phyloP scores from a whole-genome alignment of 2,329 filamentous ascomycete species.

The Diplocarpon mali region DNA sequence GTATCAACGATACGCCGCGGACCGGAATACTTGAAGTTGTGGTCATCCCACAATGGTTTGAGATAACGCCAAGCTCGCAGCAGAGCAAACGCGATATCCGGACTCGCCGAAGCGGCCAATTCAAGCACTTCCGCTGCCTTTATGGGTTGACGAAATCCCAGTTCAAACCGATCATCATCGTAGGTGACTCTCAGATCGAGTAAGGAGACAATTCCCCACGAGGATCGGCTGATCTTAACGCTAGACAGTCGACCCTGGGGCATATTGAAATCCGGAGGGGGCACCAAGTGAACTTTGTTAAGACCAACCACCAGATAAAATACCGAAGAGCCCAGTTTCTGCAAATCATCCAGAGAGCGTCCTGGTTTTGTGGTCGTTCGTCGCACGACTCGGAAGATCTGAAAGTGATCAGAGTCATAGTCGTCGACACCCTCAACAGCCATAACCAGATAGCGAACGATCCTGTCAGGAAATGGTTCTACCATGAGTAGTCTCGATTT shows the following conservation, averaged over 20 bases:
- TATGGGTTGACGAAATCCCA: conserved; percentile 50
- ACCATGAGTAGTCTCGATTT: conserved; percentile 40
- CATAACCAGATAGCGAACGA: conserved; percentile 50
- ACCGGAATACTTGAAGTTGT: conserved; percentile 51
- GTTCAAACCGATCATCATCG: conserved; percentile 53
- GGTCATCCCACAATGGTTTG: conserved; percentile 53
- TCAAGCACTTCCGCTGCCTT: conserved; percentile 44
- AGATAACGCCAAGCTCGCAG: conserved; percentile 50
- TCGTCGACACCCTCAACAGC: conserved; percentile 55
- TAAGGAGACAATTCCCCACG: conserved; percentile 53
- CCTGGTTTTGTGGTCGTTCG: conserved; percentile 41
- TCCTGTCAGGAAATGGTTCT: conserved; percentile 43
- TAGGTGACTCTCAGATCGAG: conserved; percentile 47
- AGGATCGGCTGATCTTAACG: conserved; percentile 35
- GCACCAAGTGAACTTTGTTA: conserved; percentile 58
- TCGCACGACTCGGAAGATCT: conserved; percentile 58
- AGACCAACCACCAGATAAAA: conserved; percentile 60
- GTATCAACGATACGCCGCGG: conserved; percentile 44
- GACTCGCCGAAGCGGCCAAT: conserved; percentile 51
- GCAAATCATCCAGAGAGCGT: conserved; percentile 53
- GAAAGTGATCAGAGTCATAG: conserved; percentile 56
- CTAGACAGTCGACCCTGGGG: conserved; percentile 32
- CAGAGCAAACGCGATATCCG: conserved; percentile 52
- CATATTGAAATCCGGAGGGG: conserved; percentile 46
- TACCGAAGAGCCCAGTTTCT: conserved; percentile 51